Base-by-base conservation (phyloP, 768 basidiomycete species). In the Kwoniella dejecticola region DNA sequence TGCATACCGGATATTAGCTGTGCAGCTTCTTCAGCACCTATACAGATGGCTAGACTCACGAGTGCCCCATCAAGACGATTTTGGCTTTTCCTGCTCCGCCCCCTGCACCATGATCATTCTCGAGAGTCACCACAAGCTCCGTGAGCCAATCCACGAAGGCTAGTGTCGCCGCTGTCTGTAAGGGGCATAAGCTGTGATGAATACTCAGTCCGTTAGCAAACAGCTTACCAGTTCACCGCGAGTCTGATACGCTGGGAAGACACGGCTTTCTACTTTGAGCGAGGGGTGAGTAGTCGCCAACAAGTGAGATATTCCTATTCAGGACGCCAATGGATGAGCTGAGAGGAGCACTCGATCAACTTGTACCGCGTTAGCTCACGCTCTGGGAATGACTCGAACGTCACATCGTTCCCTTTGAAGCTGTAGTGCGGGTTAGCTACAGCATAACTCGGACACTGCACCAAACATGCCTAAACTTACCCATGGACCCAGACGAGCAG, bases 191-290 rank as follows among this genome's bases (percentile, higher is more conserved):
- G 44, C 29, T 38, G 48, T 40, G 38, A 23, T 29, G 41, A 47
- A 52, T 27, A 31, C 21, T n/a, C n/a, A n/a, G n/a, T n/a, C 41
- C 17, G 13, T 27, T 8, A n/a, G 19, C 15, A 10, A 30, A 26
- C 5, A 23, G 68, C 86, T 67, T 72, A 93, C 91, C 78, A 96
- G 80, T 57, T 93, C 88, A 44, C 93, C 93, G 79, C 91, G 92
- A 6, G 93, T 95, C 89, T 96, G 89, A 68, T 95, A 97, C 1
- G 86, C 87, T 23, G 93, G 93, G 72, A 95, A 96, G 13, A 91
- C 82, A n/a, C 87, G 79, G 62, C 84, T 88, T 75, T 94, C 89
- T 10, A 89, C 85, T 30, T 72, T 72, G 4, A 85, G 79, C 38
- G 84, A 80, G 2, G 81, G 76, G 24, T 89, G 81, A 0, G 85